These are phyloP conservation scores for Paulownia fortunei DNA, from an alignment of 257 asterid genomes.

Conservation along the genomic window DNA sequence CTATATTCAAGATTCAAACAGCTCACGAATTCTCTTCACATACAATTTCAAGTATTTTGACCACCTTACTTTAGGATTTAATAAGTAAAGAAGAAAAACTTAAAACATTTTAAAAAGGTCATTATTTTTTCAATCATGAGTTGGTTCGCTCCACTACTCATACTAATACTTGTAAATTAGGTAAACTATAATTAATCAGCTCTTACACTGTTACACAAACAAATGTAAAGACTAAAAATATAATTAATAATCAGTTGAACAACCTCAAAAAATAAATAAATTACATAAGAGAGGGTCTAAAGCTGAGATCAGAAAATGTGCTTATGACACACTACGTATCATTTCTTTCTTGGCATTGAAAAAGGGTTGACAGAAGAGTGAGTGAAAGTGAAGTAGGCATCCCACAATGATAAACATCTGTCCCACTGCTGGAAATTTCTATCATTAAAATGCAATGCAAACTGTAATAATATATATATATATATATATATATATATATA, in stretches of 20 bases:
- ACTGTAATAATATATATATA: background rate
- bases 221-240: background rate
- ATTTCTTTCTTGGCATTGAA: background rate
- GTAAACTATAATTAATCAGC: background rate
- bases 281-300: conserved; percentile 8
- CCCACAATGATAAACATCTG: conserved; percentile 10
- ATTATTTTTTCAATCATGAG: too few relatives aligned
- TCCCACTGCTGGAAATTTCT: conserved; percentile 31
- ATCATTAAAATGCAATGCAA: background rate
- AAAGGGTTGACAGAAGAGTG: background rate
- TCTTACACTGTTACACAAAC: background rate
- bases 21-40: too few relatives aligned
- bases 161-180: too few relatives aligned
- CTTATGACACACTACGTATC: conserved; percentile 10
- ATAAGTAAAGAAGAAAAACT: too few relatives aligned
- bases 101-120: too few relatives aligned
- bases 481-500: too few relatives aligned
- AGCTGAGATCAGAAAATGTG: conserved; percentile 32
- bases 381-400: conserved; percentile 22
- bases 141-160: background rate
- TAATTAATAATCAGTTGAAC: conserved; percentile 24
- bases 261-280: background rate
- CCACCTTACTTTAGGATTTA: too few relatives aligned
- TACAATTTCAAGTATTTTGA: too few relatives aligned
- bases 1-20: too few relatives aligned